phyloP scores from a whole-genome alignment of 192 early-diverging fungal genomes.

The Podila clonocystis region DNA sequence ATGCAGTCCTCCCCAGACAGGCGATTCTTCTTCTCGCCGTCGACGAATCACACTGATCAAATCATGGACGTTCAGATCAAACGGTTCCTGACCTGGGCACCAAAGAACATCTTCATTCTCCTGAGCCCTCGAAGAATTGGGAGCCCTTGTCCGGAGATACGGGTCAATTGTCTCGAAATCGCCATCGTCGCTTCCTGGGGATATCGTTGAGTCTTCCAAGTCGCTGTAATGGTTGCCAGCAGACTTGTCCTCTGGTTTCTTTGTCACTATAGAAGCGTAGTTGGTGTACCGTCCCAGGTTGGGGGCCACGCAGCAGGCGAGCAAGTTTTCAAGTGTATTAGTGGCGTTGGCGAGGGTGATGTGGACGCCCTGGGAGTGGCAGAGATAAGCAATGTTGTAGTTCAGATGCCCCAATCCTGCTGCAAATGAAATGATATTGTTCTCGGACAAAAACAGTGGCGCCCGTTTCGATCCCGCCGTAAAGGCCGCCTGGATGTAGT shows the following conservation, averaged over 20 bases:
- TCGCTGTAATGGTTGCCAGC: not conserved
- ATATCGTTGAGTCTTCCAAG: slow-evolving; percentile 1
- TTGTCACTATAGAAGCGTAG: slow-evolving; percentile 30
- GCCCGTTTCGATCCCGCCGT: slow-evolving; percentile 46
- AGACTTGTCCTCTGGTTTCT: not conserved
- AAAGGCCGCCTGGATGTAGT: slow-evolving; percentile 26
- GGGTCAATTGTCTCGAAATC: slow-evolving; percentile 28
- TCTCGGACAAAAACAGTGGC: slow-evolving; percentile 55
- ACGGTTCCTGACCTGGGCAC: slow-evolving; percentile 42
- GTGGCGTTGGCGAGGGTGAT: slow-evolving; percentile 55
- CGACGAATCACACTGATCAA: slow-evolving; percentile 32
- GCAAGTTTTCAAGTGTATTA: slow-evolving; percentile 60
- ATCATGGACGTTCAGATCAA: slow-evolving; percentile 27
- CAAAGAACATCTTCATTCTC: slow-evolving; percentile 25
- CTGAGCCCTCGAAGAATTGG: not conserved
- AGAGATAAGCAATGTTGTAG: slow-evolving; percentile 68
- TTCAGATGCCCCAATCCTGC: slow-evolving; percentile 63
- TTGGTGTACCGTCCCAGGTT: slow-evolving; percentile 61
- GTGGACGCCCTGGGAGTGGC: slow-evolving; percentile 64
- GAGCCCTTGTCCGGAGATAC: not conserved
- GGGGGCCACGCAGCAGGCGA: slow-evolving; percentile 54
- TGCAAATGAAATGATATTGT: slow-evolving; percentile 52
- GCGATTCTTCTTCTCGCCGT: slow-evolving; percentile 39
- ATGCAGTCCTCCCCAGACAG: slow-evolving; percentile 40
- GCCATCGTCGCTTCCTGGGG: slow-evolving; percentile 28